These are phyloP conservation scores for Craterostigma plantagineum DNA, from an alignment of 257 asterid species.

Conservation along the genomic window DNA sequence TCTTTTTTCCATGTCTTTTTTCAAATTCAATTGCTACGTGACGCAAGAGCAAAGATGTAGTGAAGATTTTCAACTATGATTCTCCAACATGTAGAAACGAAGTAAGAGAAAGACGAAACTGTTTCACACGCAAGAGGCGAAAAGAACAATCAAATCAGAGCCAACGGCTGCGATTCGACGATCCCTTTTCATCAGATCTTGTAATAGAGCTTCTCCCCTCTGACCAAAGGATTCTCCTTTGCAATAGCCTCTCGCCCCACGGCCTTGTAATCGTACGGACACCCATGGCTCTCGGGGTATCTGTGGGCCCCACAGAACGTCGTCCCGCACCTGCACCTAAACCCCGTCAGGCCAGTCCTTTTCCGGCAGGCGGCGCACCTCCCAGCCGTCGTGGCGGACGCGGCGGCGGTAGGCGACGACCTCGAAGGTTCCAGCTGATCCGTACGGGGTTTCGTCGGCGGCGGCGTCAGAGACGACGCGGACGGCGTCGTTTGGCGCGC, in stretches of 20 bases:
- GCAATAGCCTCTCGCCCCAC: slow-evolving; percentile 24
- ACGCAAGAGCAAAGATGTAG: no score
- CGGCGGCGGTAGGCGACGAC: neutral
- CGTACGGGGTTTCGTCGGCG: neutral
- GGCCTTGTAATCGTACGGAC: slow-evolving; percentile 27
- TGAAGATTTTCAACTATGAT: no score
- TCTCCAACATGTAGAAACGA: no score
- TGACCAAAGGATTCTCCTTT: slow-evolving; percentile 29
- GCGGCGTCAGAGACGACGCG: no score
- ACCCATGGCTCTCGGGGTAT: slow-evolving; percentile 31
- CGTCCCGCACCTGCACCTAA: slow-evolving; percentile 32
- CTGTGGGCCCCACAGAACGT: slow-evolving; percentile 34
- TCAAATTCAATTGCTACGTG: no score
- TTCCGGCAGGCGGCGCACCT: slow-evolving; percentile 23
- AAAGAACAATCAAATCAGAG: no score
- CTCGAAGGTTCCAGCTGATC: neutral
- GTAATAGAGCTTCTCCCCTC: slow-evolving; percentile 20
- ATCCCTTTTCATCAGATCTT: slow-evolving; percentile 17
- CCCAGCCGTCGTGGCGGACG: neutral
- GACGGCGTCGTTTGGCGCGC: no score
- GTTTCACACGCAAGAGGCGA: no score
- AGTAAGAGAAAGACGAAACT: no score
- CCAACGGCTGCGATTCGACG: no score
- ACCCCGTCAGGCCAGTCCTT: slow-evolving; percentile 28
- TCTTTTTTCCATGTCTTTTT: no score